These are phyloP conservation scores for Globisporangium lucens DNA, from an alignment of 352 stramenopile species.

Conservation along the genomic window DNA sequence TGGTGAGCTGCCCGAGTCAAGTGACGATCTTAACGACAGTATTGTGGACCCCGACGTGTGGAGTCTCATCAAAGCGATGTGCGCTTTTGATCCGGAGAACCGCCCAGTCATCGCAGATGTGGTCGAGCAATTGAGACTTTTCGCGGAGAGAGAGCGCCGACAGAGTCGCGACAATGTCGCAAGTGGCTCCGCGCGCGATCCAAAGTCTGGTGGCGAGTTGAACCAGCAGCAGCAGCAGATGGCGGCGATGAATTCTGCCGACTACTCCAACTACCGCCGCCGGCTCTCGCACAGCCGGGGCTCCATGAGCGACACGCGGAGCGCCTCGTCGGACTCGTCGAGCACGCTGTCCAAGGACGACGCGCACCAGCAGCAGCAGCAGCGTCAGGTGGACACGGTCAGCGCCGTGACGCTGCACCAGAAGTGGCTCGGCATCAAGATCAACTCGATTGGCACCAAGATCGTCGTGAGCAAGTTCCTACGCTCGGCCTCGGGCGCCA, in stretches of 20 bases:
- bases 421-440: slow-evolving; percentile 75
- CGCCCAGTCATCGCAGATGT: slow-evolving; percentile 52
- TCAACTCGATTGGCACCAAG: slow-evolving; percentile 68
- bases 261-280: slow-evolving; percentile 19
- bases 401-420: slow-evolving; percentile 52
- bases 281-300: slow-evolving; percentile 18
- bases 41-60: not conserved
- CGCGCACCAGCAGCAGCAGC: not conserved
- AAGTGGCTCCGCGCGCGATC: not conserved
- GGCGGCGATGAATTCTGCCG: not conserved
- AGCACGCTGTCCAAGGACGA: slow-evolving; percentile 13
- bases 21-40: slow-evolving; percentile 12
- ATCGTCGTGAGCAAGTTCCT: slow-evolving; percentile 77
- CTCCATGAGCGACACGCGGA: slow-evolving; percentile 13
- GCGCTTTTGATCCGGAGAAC: not conserved
- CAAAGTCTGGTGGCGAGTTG: not conserved
- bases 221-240: not conserved
- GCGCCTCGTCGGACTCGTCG: slow-evolving; percentile 5
- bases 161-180: slow-evolving; percentile 1
- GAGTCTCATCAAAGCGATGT: slow-evolving; percentile 2
- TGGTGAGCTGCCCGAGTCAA: slow-evolving; percentile 36
- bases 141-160: slow-evolving; percentile 43
- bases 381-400: slow-evolving; percentile 13
- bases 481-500: slow-evolving; percentile 43
- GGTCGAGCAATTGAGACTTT: slow-evolving; percentile 34